phyloP scores from a whole-genome alignment of 2,329 filamentous ascomycete genomes.

The Fusarium domesticum region DNA sequence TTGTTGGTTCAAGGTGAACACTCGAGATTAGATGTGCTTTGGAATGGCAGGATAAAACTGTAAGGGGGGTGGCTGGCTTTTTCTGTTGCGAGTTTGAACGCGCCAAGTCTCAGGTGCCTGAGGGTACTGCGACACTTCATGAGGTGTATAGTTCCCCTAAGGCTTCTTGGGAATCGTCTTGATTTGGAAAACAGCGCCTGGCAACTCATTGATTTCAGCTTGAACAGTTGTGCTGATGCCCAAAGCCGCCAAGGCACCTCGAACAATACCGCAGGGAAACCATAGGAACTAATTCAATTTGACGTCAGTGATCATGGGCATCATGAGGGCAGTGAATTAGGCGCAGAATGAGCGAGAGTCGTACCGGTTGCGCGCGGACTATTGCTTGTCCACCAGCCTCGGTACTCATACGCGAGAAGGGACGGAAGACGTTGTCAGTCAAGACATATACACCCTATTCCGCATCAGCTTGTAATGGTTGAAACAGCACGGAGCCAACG shows the following conservation, averaged over 20 bases:
- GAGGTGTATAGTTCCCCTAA: slow-evolving; percentile 15
- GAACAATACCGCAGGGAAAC: slow-evolving; percentile 90
- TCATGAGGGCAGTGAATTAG: slow-evolving; percentile 1
- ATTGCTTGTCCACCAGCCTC: slow-evolving; percentile 72
- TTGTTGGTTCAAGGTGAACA: too few relatives aligned
- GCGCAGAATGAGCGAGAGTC: slow-evolving; percentile 31
- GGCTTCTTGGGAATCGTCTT: slow-evolving; percentile 71
- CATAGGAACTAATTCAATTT: slow-evolving; percentile 68
- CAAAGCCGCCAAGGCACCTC: slow-evolving; percentile 87
- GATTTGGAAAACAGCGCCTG: slow-evolving; percentile 91
- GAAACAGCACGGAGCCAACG: background rate
- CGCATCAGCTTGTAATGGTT: slow-evolving; percentile 4
- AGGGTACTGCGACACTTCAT: slow-evolving; percentile 27
- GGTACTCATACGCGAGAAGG: slow-evolving; percentile 85
- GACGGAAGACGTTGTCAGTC: slow-evolving; percentile 88
- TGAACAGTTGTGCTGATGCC: slow-evolving; percentile 90
- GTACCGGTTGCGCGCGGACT: slow-evolving; percentile 73
- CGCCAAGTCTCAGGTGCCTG: too few relatives aligned
- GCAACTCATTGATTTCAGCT: slow-evolving; percentile 83
- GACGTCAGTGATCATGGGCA: slow-evolving; percentile 7
- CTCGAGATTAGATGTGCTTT: too few relatives aligned
- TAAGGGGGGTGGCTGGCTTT: background rate
- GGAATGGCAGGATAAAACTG: too few relatives aligned
- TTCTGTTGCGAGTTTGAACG: too few relatives aligned
- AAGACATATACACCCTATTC: slow-evolving; percentile 86